Evolutionary conservation across 2,329 filamentous ascomycete genomes (phyloP).

Genomic region (Myriangium duriaei): DNA sequence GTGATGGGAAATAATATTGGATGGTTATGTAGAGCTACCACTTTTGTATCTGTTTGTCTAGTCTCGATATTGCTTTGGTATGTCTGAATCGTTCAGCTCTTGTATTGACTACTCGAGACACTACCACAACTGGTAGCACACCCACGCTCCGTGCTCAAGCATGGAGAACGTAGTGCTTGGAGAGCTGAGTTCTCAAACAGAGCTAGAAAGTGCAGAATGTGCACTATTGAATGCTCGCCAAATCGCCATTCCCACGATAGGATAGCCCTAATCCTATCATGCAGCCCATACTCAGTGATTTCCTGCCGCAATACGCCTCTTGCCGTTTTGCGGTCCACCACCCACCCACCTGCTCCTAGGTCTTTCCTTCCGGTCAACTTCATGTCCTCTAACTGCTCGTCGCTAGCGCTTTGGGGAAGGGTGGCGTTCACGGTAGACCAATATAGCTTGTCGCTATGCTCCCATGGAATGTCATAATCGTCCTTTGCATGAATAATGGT

Average conservation of each 20-base stretch:
- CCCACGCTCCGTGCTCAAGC: too few relatives aligned
- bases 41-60: too few relatives aligned
- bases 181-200: too few relatives aligned
- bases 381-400: slow-evolving; percentile 29
- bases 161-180: too few relatives aligned
- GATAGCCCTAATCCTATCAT: slow-evolving; percentile 47
- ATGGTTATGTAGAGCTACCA: too few relatives aligned
- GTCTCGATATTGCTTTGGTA: too few relatives aligned
- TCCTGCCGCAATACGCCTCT: slow-evolving; percentile 42
- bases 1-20: too few relatives aligned
- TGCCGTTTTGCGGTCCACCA: slow-evolving; percentile 35
- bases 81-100: too few relatives aligned
- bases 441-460: slow-evolving; percentile 39
- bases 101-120: too few relatives aligned
- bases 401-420: slow-evolving; percentile 28
- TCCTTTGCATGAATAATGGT: slow-evolving; percentile 41
- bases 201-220: too few relatives aligned
- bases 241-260: slow-evolving; percentile 40
- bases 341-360: slow-evolving; percentile 38
- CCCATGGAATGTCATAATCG: slow-evolving; percentile 39
- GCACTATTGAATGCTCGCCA: slow-evolving; percentile 3
- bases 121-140: too few relatives aligned
- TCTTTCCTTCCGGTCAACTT: slow-evolving; percentile 29
- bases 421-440: slow-evolving; percentile 45
- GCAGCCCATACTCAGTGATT: slow-evolving; percentile 43